Percentiles rank a stretch among this genome's conserved stretches.
These are phyloP conservation scores for Eremomyces bilateralis DNA, from an alignment of 495 filamentous ascomycete genomes.

Conservation along the genomic window DNA sequence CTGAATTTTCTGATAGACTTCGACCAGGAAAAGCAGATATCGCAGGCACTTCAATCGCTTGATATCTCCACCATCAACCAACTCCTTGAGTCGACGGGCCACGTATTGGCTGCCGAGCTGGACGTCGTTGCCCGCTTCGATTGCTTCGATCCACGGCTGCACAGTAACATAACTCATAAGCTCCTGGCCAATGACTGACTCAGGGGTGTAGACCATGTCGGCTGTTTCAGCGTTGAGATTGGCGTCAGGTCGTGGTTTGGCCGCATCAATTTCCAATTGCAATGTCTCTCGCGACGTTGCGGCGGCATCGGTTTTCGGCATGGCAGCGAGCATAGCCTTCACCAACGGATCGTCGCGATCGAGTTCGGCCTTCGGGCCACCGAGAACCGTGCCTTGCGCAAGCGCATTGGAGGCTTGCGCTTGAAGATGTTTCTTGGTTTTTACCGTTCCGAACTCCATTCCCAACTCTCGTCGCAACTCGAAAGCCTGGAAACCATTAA, in stretches of 20 bases:
- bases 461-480: conserved; percentile 44
- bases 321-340: conserved; percentile 14
- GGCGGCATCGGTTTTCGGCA: conserved; percentile 28
- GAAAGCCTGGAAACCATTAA: too few relatives aligned
- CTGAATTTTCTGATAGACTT: conserved; percentile 32
- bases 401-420: conserved; percentile 65
- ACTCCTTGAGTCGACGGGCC: conserved; percentile 33
- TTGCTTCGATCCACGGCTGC: conserved; percentile 52
- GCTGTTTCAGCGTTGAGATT: conserved; percentile 50
- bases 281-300: conserved; percentile 41
- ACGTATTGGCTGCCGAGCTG: conserved; percentile 36
- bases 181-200: conserved; percentile 39
- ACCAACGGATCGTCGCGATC: background rate
- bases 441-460: conserved; percentile 81
- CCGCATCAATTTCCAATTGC: conserved; percentile 39
- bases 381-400: conserved; percentile 1
- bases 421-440: conserved; percentile 66
- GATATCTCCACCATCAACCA: conserved; percentile 13
- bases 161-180: conserved; percentile 38
- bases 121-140: conserved; percentile 32
- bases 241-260: conserved; percentile 57
- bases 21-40: conserved; percentile 43
- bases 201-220: conserved; percentile 62
- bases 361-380: background rate
- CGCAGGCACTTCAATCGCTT: conserved; percentile 42